phyloP scores from a whole-genome alignment of 495 filamentous ascomycete species.

The Penicillium arizonense region DNA sequence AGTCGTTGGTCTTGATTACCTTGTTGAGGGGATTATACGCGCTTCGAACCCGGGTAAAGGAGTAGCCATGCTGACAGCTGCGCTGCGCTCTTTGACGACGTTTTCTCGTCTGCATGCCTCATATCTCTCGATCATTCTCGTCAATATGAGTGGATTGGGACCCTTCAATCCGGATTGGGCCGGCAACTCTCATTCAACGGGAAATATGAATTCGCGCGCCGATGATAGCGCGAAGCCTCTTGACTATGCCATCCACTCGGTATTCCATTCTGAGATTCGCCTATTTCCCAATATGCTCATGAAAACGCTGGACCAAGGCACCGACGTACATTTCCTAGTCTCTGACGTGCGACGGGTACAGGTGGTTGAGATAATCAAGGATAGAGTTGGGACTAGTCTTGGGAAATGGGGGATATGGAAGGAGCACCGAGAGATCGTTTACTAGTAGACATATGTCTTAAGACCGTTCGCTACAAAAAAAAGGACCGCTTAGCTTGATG shows the following conservation, averaged over 20 bases:
- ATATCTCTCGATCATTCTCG: slow-evolving; percentile 35
- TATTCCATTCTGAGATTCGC: slow-evolving; percentile 23
- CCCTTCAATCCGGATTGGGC: slow-evolving; percentile 7
- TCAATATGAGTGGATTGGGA: slow-evolving; percentile 40
- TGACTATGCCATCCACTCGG: slow-evolving; percentile 32
- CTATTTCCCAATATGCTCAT: slow-evolving; percentile 38
- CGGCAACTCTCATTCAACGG: neutral
- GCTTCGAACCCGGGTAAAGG: slow-evolving; percentile 41
- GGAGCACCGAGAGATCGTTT: neutral
- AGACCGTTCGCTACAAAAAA: neutral
- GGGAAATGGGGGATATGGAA: slow-evolving; percentile 43
- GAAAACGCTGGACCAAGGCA: slow-evolving; percentile 41
- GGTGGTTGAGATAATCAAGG: slow-evolving; percentile 45
- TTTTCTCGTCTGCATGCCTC: slow-evolving; percentile 28
- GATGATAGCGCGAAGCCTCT: slow-evolving; percentile 4
- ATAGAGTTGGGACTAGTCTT: slow-evolving; percentile 32
- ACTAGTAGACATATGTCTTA: neutral
- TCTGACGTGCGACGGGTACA: slow-evolving; percentile 22
- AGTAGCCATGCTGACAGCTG: slow-evolving; percentile 33
- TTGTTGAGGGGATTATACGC: slow-evolving; percentile 38
- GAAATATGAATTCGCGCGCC: neutral
- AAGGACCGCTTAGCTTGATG: slow-evolving; percentile 1
- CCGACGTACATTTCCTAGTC: slow-evolving; percentile 41
- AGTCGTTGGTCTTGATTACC: slow-evolving; percentile 39
- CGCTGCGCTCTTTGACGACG: slow-evolving; percentile 32